phyloP scores from a whole-genome alignment of 352 stramenopile genomes.

The Peronosclerospora sorghi region DNA sequence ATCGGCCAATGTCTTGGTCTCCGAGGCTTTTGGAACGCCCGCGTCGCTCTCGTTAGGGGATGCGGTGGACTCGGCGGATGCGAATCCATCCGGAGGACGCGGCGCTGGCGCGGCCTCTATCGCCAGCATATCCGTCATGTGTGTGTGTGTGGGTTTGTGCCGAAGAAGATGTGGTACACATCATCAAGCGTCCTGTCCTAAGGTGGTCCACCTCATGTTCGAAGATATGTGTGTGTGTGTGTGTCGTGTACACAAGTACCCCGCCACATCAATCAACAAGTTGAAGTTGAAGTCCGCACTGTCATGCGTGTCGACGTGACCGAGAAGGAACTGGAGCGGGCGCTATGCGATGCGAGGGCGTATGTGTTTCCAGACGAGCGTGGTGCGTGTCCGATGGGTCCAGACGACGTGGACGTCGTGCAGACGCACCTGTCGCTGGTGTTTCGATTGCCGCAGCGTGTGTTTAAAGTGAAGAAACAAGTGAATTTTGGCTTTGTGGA shows the following conservation, averaged over 20 bases:
- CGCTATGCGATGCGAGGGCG: constrained; percentile 19
- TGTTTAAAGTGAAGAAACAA: constrained; percentile 73
- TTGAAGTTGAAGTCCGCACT: background rate
- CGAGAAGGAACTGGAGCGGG: constrained; percentile 31
- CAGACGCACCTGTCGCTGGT: constrained; percentile 76
- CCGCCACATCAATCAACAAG: no score
- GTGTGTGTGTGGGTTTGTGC: background rate
- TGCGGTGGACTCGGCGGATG: background rate
- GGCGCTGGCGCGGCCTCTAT: constrained; percentile 16
- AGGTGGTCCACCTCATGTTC: no score
- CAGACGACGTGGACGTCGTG: constrained; percentile 16
- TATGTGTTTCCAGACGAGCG: constrained; percentile 21
- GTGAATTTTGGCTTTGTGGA: constrained; percentile 66
- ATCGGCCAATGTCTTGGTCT: constrained; percentile 33
- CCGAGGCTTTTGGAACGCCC: constrained; percentile 1
- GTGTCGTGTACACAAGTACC: no score
- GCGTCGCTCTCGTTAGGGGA: background rate
- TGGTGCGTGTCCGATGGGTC: constrained; percentile 14
- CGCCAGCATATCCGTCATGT: constrained; percentile 24
- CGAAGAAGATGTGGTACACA: background rate
- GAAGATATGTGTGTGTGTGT: no score
- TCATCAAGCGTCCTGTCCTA: no score
- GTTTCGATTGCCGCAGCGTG: constrained; percentile 37
- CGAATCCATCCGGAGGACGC: background rate
- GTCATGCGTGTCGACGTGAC: constrained; percentile 27